A percentile compares a stretch with the other conserved stretches of the same genome.
Evolutionary conservation across 208 protist species (phyloP).

Genomic region (Trypanosoma avium): DNA sequence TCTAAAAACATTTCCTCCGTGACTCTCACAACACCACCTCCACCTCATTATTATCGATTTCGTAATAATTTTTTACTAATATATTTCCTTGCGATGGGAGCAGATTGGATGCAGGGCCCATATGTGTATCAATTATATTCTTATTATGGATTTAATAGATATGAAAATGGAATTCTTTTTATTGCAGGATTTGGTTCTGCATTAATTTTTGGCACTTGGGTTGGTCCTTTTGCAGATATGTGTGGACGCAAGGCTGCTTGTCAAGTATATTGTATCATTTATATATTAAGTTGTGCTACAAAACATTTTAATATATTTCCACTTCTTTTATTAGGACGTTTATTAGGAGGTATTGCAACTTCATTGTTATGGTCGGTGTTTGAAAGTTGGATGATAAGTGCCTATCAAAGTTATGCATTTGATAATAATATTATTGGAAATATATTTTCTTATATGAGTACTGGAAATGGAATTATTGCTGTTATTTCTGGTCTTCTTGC

Average conservation of each 20-base stretch:
- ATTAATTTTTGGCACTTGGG: slow-evolving; percentile 76
- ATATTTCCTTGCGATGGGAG: slow-evolving; percentile 26
- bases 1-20: too few relatives aligned
- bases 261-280: slow-evolving; percentile 40
- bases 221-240: slow-evolving; percentile 55
- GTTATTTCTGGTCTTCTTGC: slow-evolving; percentile 69
- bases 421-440: slow-evolving; percentile 24
- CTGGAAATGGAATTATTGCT: slow-evolving; percentile 69
- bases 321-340: slow-evolving; percentile 68
- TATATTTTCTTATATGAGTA: slow-evolving; percentile 62
- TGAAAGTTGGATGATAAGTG: slow-evolving; percentile 92
- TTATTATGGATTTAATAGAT: slow-evolving; percentile 55
- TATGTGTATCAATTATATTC: slow-evolving; percentile 86
- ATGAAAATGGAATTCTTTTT: slow-evolving; percentile 76
- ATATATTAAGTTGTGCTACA: slow-evolving; percentile 32
- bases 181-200: slow-evolving; percentile 68
- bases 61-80: slow-evolving; percentile 34
- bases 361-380: slow-evolving; percentile 88
- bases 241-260: slow-evolving; percentile 37
- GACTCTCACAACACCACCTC: too few relatives aligned
- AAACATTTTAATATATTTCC: slow-evolving; percentile 34
- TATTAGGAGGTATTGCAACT: slow-evolving; percentile 78
- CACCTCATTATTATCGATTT: slow-evolving; percentile 19
- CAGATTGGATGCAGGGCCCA: slow-evolving; percentile 61
- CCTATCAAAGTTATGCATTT: slow-evolving; percentile 46